A percentile compares a stretch with the other conserved stretches of the same genome.
Conservation (phyloP, 495 filamentous ascomycete genomes). For the Hypoxylon rickii region DNA sequence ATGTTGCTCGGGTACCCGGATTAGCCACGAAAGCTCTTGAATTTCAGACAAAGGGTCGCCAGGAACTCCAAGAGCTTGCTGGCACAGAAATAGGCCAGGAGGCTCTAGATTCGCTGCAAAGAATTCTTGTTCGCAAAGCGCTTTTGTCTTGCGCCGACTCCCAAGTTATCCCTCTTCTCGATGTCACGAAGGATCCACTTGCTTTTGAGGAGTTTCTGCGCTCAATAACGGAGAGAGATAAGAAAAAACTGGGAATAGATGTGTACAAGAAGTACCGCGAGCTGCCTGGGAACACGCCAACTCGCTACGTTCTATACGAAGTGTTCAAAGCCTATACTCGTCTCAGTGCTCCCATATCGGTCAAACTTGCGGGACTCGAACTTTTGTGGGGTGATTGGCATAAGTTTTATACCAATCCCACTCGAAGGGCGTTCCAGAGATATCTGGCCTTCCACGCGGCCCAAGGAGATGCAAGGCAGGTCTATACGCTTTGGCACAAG, state of each 20-base stretch:
- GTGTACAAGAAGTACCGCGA: slow-evolving; percentile 45
- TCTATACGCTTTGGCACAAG: slow-evolving; percentile 62
- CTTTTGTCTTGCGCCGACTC: slow-evolving; percentile 24
- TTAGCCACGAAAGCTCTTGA: slow-evolving; percentile 30
- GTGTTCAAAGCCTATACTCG: slow-evolving; percentile 49
- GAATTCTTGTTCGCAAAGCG: slow-evolving; percentile 34
- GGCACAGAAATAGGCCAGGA: slow-evolving; percentile 8
- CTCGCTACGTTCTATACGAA: slow-evolving; percentile 40
- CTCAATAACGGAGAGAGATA: slow-evolving; percentile 3
- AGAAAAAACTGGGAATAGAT: slow-evolving; percentile 30
- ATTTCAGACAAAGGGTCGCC: slow-evolving; percentile 11
- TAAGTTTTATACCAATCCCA: slow-evolving; percentile 41
- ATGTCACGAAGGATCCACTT: slow-evolving; percentile 28
- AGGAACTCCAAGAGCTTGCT: slow-evolving; percentile 9
- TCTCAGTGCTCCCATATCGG: slow-evolving; percentile 26
- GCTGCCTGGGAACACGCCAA: slow-evolving; percentile 37
- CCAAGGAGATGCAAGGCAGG: slow-evolving; percentile 55
- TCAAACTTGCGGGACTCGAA: slow-evolving; percentile 50
- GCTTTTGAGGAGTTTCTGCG: slow-evolving; percentile 41
- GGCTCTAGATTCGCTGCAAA: slow-evolving; percentile 32
- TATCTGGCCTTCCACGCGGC: slow-evolving; percentile 57
- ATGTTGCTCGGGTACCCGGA: slow-evolving; percentile 16
- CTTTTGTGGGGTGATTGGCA: slow-evolving; percentile 61
- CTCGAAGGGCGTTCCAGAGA: slow-evolving; percentile 50
- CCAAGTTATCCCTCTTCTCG: slow-evolving; percentile 38